Conservation (phyloP, 2,329 filamentous ascomycete genomes). For the Sarocladiaceae sp. region DNA sequence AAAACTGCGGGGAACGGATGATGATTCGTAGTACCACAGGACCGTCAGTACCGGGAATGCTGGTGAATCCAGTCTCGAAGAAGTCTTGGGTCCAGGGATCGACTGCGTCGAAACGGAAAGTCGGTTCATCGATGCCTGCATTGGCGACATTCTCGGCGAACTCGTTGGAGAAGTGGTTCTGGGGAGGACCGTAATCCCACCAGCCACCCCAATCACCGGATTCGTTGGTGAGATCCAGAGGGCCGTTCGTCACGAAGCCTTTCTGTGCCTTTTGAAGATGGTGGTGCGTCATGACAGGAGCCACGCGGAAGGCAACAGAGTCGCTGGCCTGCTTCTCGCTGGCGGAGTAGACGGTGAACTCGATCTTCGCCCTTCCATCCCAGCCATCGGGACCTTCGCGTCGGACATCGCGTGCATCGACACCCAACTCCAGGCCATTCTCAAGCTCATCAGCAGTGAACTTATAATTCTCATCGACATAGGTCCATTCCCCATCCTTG, state of each 20-base stretch:
- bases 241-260: constrained; percentile 19
- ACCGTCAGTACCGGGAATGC: constrained; percentile 32
- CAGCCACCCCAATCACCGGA: not conserved
- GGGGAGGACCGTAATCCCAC: not conserved
- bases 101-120: constrained; percentile 19
- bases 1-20: constrained; percentile 25
- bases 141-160: constrained; percentile 13
- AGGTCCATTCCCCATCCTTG: constrained; percentile 18
- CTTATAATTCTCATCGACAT: constrained; percentile 19
- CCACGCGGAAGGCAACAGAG: constrained; percentile 28
- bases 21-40: constrained; percentile 27
- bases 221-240: not conserved
- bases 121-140: constrained; percentile 15
- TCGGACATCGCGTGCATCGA: constrained; percentile 29
- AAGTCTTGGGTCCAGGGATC: constrained; percentile 36
- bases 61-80: constrained; percentile 32
- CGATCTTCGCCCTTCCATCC: constrained; percentile 23
- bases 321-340: constrained; percentile 17
- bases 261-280: constrained; percentile 25
- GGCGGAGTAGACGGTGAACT: constrained; percentile 23
- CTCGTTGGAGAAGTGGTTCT: constrained; percentile 5
- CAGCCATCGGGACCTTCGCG: constrained; percentile 16
- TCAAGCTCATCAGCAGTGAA: constrained; percentile 25
- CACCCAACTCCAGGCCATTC: constrained; percentile 27
- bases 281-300: constrained; percentile 34